Evolutionary conservation across 768 basidiomycete species (phyloP), one percentile per base, ranked within the genome.

Genomic region (Termitomyces sp.): DNA sequence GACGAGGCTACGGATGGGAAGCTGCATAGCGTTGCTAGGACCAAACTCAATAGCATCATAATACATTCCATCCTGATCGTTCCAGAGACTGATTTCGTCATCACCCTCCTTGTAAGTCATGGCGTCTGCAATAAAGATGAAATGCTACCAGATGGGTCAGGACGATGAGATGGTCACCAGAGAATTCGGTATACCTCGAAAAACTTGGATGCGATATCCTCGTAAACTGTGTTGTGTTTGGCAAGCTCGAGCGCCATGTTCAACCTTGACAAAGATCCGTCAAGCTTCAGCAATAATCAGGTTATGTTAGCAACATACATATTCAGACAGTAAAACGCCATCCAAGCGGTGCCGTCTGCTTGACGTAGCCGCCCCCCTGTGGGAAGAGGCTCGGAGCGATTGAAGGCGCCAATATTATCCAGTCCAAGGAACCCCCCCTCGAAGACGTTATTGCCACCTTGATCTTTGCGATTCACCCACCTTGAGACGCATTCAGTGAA

Each of bases 391-490:
- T 99, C 97, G 2, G 94, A 97, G 44, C 97, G 88, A 73, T 99
- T 99, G 78, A 99, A 99, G 6, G 92, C 85, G 12, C 94, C 94
- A 57, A 99, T 98, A 65, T 99, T 99, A 75, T 99, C 97, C 39
- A 99, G 76, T 29, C 97, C 97, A 36, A 99, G 80, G 77, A 99
- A 98, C 18, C 97, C 97, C 46, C 97, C 97, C 69, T 98, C 97
- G 63, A 99, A 99, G 44, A 99, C 92, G 65, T 95, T 95, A 70
- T 94, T 86, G 27, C 97, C 97, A 15, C 84, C 94, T 49, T 86
- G 80, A 63, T 99, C 97, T 71, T 99, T 99, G 53, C 96, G 86
- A 69, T 99, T 98, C 18, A 98, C 96, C 96, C 96, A 98, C 89
- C 89, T 90, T 58, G 22, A 44, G 45, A 46, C 27, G 29, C 43